phyloP scores from a whole-genome alignment of 192 early-diverging fungal genomes.

The Coemansia sp. region DNA sequence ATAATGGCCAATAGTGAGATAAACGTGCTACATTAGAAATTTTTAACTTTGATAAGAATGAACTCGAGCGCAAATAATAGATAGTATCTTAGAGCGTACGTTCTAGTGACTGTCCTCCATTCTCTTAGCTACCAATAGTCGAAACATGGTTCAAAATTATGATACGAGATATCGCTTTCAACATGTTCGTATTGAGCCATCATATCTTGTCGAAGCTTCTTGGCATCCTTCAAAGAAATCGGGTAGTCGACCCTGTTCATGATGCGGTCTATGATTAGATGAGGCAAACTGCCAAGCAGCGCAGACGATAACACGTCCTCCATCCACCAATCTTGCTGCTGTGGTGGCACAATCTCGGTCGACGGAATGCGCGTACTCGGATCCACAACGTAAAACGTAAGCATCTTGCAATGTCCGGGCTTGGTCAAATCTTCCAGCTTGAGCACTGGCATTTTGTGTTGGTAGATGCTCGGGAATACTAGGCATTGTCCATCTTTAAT shows the following conservation, averaged over 20 bases:
- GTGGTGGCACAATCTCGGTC: slow-evolving; percentile 66
- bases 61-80: background rate
- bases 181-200: slow-evolving; percentile 39
- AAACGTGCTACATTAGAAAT: background rate
- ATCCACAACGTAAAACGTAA: slow-evolving; percentile 71
- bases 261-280: slow-evolving; percentile 15
- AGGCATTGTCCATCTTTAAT: slow-evolving; percentile 61
- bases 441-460: slow-evolving; percentile 69
- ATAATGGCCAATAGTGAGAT: background rate
- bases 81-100: background rate
- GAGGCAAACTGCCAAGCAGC: slow-evolving; percentile 16
- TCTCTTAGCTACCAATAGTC: too few relatives aligned
- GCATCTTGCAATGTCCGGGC: slow-evolving; percentile 67
- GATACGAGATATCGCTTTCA: background rate
- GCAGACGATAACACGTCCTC: background rate
- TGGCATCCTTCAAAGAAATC: slow-evolving; percentile 48
- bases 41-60: background rate
- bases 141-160: background rate
- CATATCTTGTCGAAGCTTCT: slow-evolving; percentile 38
- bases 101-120: too few relatives aligned
- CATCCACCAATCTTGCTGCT: slow-evolving; percentile 58
- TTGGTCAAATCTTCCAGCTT: slow-evolving; percentile 60
- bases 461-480: slow-evolving; percentile 72
- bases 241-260: slow-evolving; percentile 23
- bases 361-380: slow-evolving; percentile 59